phyloP scores from a whole-genome alignment of 73 alveolate genomes.

The Symbiodinium natans region DNA sequence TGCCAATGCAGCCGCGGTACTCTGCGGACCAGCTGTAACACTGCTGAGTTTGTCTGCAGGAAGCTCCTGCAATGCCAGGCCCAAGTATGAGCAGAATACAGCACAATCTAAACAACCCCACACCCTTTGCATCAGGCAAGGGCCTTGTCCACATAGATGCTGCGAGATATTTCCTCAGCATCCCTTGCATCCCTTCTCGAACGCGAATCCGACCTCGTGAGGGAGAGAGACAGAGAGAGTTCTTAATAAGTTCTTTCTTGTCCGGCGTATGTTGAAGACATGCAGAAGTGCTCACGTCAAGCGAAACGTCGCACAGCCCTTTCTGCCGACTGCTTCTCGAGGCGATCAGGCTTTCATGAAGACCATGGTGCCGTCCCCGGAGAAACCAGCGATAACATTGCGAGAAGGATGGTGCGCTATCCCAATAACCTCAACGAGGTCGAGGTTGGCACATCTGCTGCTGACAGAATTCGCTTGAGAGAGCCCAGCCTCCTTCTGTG shows the following conservation, averaged over 20 bases:
- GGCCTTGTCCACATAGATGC: neutral
- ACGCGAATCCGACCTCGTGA: neutral
- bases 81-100: too few relatives aligned
- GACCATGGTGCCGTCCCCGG: slow-evolving; percentile 68
- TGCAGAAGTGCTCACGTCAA: too few relatives aligned
- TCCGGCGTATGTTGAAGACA: too few relatives aligned
- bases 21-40: neutral
- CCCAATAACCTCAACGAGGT: slow-evolving; percentile 39
- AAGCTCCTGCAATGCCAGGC: too few relatives aligned
- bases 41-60: neutral
- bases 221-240: too few relatives aligned
- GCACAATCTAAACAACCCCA: neutral
- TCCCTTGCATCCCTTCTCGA: neutral
- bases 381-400: slow-evolving; percentile 55
- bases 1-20: neutral
- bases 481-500: slow-evolving; percentile 65
- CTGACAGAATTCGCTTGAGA: neutral
- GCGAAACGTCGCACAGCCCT: too few relatives aligned
- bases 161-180: neutral
- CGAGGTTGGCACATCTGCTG: neutral
- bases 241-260: too few relatives aligned
- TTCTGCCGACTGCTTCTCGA: neutral
- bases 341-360: slow-evolving; percentile 57
- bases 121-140: neutral
- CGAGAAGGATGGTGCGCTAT: slow-evolving; percentile 83